A percentile compares a stretch with the other conserved stretches of the same genome.
Conservation (phyloP, 192 early-diverging fungal genomes). For the Helicostylum pulchrum region DNA sequence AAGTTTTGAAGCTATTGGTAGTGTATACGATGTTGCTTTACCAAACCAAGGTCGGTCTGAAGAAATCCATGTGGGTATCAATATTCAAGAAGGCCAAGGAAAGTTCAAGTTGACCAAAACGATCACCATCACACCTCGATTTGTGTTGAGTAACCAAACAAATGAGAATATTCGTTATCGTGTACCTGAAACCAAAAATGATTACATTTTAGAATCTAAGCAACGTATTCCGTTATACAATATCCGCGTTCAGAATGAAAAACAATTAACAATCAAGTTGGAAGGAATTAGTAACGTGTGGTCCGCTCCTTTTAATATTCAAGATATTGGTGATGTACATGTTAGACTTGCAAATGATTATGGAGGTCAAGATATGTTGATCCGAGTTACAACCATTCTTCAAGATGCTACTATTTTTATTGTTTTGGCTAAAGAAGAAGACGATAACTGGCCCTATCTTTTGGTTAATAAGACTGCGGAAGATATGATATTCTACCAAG, state of each 20-base stretch:
- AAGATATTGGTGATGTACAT: conserved; percentile 81
- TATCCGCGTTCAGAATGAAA: conserved; percentile 58
- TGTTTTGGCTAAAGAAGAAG: conserved; percentile 66
- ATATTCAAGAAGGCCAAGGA: conserved; percentile 84
- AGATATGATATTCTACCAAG: conserved; percentile 79
- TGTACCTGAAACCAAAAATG: conserved; percentile 56
- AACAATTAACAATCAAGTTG: conserved; percentile 65
- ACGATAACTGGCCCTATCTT: conserved; percentile 82
- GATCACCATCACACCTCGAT: conserved; percentile 87
- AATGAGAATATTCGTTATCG: conserved; percentile 70
- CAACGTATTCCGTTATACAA: conserved; percentile 65
- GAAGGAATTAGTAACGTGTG: conserved; percentile 67
- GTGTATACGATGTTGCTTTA: conserved; percentile 73
- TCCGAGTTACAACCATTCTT: conserved; percentile 79
- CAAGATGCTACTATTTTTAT: conserved; percentile 92
- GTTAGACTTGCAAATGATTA: conserved; percentile 72
- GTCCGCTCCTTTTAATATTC: conserved; percentile 84
- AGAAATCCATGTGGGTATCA: conserved; percentile 79
- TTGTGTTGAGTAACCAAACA: conserved; percentile 82
- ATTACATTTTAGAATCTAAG: conserved; percentile 46
- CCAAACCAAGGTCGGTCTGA: conserved; percentile 46
- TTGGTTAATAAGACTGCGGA: conserved; percentile 74
- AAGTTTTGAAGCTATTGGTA: conserved; percentile 96
- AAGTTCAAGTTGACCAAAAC: conserved; percentile 85
- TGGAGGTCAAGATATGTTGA: conserved; percentile 54